Conservation (phyloP, 1,284 basidiomycete genomes). For the Ganoderma leucocontextum region DNA sequence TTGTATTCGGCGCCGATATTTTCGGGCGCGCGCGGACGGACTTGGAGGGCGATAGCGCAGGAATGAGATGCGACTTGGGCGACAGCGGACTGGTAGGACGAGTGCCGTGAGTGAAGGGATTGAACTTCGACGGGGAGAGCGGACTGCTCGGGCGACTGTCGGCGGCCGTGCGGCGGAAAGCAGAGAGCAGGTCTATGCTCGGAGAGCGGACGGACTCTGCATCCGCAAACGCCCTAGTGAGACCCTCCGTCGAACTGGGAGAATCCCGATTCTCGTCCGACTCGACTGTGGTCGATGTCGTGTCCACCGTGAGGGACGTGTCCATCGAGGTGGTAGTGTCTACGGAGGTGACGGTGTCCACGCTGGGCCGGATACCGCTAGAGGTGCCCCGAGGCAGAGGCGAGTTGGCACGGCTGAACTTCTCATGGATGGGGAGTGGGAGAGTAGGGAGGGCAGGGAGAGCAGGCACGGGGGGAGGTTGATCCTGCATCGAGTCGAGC, state of each 20-base stretch:
- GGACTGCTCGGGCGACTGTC: constrained; percentile 10
- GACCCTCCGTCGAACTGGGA: constrained; percentile 24
- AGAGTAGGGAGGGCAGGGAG: constrained; percentile 44
- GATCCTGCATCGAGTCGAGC: constrained; percentile 35
- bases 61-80: constrained; percentile 24
- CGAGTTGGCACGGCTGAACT: constrained; percentile 49
- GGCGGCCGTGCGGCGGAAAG: constrained; percentile 33
- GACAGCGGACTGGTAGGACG: constrained; percentile 21
- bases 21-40: constrained; percentile 36
- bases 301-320: constrained; percentile 19
- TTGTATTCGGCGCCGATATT: constrained; percentile 42
- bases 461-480: constrained; percentile 47
- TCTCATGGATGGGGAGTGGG: constrained; percentile 59
- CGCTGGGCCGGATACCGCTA: constrained; percentile 26
- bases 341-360: constrained; percentile 25
- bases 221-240: constrained; percentile 41
- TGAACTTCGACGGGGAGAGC: constrained; percentile 24
- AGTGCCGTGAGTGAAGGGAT: constrained; percentile 15
- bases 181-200: constrained; percentile 40
- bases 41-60: constrained; percentile 32
- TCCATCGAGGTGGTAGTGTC: constrained; percentile 22
- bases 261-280: constrained; percentile 25
- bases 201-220: constrained; percentile 42
- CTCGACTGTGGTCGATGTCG: constrained; percentile 26
- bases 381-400: constrained; percentile 24